Evolutionary conservation across 371 early-diverging fungal genomes (phyloP).

Genomic region (Conidiobolus incongruus): DNA sequence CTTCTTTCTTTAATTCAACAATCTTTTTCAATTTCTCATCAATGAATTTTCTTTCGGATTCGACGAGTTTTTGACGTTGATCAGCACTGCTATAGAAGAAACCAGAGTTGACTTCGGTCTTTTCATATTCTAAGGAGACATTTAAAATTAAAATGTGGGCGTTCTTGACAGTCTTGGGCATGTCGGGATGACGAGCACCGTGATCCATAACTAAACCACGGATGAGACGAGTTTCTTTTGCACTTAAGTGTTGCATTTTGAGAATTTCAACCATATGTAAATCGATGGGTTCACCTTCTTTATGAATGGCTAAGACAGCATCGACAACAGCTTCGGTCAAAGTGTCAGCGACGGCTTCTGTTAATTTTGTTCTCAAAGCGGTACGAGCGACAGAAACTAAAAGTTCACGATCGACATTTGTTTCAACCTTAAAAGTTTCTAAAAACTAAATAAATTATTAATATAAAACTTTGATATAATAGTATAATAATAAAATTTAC

Average conservation of each 20-base stretch:
- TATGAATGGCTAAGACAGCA: constrained; percentile 74
- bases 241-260: constrained; percentile 98
- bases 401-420: constrained; percentile 67
- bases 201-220: constrained; percentile 99
- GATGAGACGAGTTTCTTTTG: constrained; percentile 83
- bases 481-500: no score
- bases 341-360: constrained; percentile 65
- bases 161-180: constrained; percentile 93
- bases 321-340: constrained; percentile 93
- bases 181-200: constrained; percentile 98
- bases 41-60: constrained; percentile 92
- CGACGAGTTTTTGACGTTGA: constrained; percentile 96
- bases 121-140: constrained; percentile 99
- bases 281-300: constrained; percentile 72
- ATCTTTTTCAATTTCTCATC: constrained; percentile 86
- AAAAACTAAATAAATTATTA: constrained; percentile 43
- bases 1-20: constrained; percentile 93
- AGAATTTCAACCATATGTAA: constrained; percentile 99
- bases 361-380: constrained; percentile 90
- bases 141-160: constrained; percentile 91
- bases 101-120: constrained; percentile 98
- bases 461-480: background rate
- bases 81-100: constrained; percentile 97
- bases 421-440: constrained; percentile 55
- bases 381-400: constrained; percentile 86